Conservation (phyloP, 2,329 filamentous ascomycete species). For the Penicillium digitatum region DNA sequence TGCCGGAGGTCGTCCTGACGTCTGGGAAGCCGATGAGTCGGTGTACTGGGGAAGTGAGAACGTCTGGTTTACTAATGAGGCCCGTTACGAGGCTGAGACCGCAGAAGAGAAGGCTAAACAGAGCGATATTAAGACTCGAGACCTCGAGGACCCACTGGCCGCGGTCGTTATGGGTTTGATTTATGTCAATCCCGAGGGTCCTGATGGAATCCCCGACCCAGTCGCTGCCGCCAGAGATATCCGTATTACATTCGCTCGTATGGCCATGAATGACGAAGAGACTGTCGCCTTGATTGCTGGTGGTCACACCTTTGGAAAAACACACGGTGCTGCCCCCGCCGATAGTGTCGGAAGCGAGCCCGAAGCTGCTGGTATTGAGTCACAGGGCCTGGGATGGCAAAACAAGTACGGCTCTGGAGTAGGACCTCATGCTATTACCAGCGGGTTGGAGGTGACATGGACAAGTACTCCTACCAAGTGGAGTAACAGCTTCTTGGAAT, state of each 20-base stretch:
- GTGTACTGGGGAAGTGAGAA: slow-evolving; percentile 73
- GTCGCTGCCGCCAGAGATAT: slow-evolving; percentile 67
- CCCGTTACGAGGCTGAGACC: slow-evolving; percentile 57
- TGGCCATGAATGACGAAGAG: slow-evolving; percentile 82
- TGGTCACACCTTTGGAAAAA: slow-evolving; percentile 77
- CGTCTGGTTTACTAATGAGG: slow-evolving; percentile 64
- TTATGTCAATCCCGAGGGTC: slow-evolving; percentile 77
- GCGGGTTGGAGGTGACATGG: slow-evolving; percentile 75
- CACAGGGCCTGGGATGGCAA: slow-evolving; percentile 69
- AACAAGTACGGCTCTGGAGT: slow-evolving; percentile 63
- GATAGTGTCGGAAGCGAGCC: slow-evolving; percentile 66
- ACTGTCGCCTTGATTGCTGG: slow-evolving; percentile 75
- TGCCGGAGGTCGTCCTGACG: slow-evolving; percentile 66
- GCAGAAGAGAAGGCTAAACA: slow-evolving; percentile 41
- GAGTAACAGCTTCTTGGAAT: slow-evolving; percentile 70
- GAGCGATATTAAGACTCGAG: slow-evolving; percentile 54
- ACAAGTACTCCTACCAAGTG: slow-evolving; percentile 71
- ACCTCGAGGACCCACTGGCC: slow-evolving; percentile 65
- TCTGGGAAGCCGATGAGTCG: slow-evolving; percentile 71
- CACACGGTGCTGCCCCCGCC: slow-evolving; percentile 65
- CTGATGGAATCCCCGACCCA: slow-evolving; percentile 67
- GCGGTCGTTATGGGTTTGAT: slow-evolving; percentile 73
- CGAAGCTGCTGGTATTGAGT: slow-evolving; percentile 58
- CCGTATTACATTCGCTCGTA: slow-evolving; percentile 68
- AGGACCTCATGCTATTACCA: slow-evolving; percentile 69